Evolutionary conservation across 116 monocot species (phyloP).

Genomic region (Iris pallida): DNA sequence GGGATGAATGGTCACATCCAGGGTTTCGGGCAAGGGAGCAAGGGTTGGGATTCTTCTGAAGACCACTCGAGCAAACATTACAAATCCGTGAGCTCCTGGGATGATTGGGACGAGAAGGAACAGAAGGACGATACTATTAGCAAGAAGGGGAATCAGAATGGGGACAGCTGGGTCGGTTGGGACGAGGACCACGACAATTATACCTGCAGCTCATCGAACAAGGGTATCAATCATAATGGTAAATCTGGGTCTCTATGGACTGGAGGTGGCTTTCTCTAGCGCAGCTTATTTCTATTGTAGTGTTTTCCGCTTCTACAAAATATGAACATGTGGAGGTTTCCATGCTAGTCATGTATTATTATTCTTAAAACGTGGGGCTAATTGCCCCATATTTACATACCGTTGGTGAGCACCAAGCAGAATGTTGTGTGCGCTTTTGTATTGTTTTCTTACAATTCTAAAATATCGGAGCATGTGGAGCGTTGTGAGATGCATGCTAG

Average conservation of each 20-base stretch:
- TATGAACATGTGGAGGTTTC: too few species aligned
- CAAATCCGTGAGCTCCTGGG: conserved; percentile 37
- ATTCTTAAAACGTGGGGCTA: too few species aligned
- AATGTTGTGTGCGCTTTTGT: not conserved
- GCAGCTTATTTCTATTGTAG: not conserved
- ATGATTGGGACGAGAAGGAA: conserved; percentile 44
- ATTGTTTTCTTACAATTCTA: not conserved
- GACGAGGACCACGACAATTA: conserved; percentile 51
- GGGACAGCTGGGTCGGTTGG: conserved; percentile 50
- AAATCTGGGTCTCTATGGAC: conserved; percentile 34
- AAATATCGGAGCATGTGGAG: not conserved
- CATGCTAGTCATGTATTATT: too few species aligned
- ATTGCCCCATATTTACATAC: too few species aligned
- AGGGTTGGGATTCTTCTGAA: conserved; percentile 14
- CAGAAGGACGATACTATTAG: conserved; percentile 13
- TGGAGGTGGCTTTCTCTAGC: conserved; percentile 44
- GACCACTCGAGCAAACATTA: conserved; percentile 12
- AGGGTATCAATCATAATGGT: conserved; percentile 9
- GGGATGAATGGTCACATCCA: conserved; percentile 22
- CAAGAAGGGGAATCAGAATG: conserved; percentile 14
- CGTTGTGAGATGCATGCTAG: not conserved
- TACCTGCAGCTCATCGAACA: conserved; percentile 19
- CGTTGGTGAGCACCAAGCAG: too few species aligned
- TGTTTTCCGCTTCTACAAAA: too few species aligned
- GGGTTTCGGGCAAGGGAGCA: conserved; percentile 21